A percentile compares a stretch with the other conserved stretches of the same genome.
phyloP scores from a whole-genome alignment of 208 protist genomes.

The Leishmania lainsoni region DNA sequence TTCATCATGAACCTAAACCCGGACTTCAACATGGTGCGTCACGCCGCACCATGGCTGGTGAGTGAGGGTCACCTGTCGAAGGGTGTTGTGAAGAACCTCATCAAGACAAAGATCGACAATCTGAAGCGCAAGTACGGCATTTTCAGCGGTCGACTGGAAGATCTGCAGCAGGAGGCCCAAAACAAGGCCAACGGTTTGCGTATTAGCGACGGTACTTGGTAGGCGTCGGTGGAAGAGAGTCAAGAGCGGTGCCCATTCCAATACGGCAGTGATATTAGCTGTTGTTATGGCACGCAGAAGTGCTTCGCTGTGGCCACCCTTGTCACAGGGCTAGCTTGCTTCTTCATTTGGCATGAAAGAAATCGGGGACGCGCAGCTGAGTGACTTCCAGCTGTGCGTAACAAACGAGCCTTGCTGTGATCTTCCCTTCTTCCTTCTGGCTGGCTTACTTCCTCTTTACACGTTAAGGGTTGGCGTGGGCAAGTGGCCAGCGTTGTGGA shows the following conservation, averaged over 20 bases:
- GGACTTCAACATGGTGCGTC: constrained; percentile 91
- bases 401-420: not conserved
- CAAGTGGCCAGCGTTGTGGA: not conserved
- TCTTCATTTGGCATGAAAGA: not conserved
- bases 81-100: constrained; percentile 81
- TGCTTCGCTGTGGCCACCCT: not conserved
- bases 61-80: constrained; percentile 86
- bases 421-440: not conserved
- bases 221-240: not conserved
- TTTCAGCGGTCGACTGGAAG: constrained; percentile 63
- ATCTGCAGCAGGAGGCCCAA: constrained; percentile 48
- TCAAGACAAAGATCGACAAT: constrained; percentile 63
- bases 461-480: too few species aligned
- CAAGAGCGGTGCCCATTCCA: too few species aligned
- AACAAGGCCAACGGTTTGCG: constrained; percentile 45
- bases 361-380: not conserved
- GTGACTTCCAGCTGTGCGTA: not conserved
- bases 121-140: constrained; percentile 62
- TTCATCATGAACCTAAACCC: constrained; percentile 94
- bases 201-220: constrained; percentile 35
- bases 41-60: constrained; percentile 87
- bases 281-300: not conserved
- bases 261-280: not conserved
- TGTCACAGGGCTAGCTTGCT: not conserved
- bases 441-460: not conserved